Percentiles rank a stretch among this genome's conserved stretches.
Evolutionary conservation across 2,329 filamentous ascomycete species (phyloP).

Genomic region (Fusarium humuli): DNA sequence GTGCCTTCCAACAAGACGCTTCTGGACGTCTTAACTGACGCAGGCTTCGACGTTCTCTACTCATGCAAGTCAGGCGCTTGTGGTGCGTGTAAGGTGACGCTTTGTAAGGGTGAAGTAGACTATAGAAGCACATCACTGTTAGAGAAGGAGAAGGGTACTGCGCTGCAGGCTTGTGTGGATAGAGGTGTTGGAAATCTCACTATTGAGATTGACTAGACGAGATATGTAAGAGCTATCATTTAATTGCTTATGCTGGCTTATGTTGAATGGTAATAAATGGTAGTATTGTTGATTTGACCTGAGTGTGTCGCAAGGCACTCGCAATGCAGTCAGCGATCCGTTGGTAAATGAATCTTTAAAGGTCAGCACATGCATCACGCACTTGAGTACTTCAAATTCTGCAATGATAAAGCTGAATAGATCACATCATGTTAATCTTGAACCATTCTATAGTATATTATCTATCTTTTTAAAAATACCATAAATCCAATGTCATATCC

Average conservation of each 20-base stretch:
- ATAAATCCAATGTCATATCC: neutral
- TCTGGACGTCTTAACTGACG: too few species aligned
- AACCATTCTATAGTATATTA: neutral
- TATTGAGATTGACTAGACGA: neutral
- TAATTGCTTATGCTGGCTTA: rapidly evolving
- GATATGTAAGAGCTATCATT: neutral
- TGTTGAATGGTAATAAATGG: rapidly evolving
- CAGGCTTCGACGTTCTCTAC: neutral
- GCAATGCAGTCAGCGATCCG: neutral
- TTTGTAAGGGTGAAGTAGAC: neutral
- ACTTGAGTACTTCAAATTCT: neutral
- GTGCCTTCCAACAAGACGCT: too few species aligned
- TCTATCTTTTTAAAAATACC: neutral
- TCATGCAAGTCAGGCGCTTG: neutral
- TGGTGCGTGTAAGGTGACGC: neutral
- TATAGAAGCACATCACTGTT: neutral
- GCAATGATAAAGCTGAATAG: rapidly evolving
- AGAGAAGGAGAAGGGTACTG: neutral
- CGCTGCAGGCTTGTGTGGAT: neutral
- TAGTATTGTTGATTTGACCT: too few species aligned
- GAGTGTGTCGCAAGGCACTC: neutral
- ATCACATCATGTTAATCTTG: rapidly evolving
- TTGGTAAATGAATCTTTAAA: too few species aligned
- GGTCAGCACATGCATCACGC: neutral
- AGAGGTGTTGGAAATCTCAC: neutral